Conservation (phyloP, 305 asterid species). For the Coffea humblotiana region DNA sequence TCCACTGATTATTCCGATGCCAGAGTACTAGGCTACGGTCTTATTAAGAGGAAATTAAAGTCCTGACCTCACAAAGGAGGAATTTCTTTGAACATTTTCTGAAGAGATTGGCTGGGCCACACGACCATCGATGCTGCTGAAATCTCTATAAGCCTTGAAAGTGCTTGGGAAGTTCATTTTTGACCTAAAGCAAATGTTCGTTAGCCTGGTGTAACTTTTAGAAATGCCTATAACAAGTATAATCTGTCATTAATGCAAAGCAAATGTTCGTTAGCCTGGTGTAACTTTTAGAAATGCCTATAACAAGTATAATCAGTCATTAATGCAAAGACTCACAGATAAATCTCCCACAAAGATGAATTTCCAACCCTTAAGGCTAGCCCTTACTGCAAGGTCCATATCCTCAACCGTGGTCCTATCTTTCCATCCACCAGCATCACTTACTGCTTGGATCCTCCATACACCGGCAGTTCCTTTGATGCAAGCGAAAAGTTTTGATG, state of each 20-base stretch:
- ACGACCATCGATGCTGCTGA: slow-evolving; percentile 95
- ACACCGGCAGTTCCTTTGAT: slow-evolving; percentile 83
- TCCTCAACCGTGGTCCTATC: slow-evolving; percentile 93
- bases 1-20: slow-evolving; percentile 1
- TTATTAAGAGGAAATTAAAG: slow-evolving; percentile 10
- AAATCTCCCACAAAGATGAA: slow-evolving; percentile 74
- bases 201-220: slow-evolving; percentile 1
- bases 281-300: slow-evolving; percentile 11
- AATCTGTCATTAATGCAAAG: slow-evolving; percentile 9
- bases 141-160: slow-evolving; percentile 85
- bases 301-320: background rate
- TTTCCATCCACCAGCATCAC: slow-evolving; percentile 97
- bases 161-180: slow-evolving; percentile 90
- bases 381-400: slow-evolving; percentile 94
- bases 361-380: slow-evolving; percentile 94
- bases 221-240: slow-evolving; percentile 10
- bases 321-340: slow-evolving; percentile 45
- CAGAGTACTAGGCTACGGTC: background rate
- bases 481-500: slow-evolving; percentile 29
- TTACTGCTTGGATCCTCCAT: slow-evolving; percentile 69
- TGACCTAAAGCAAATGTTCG: slow-evolving; percentile 46
- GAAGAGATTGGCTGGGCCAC: slow-evolving; percentile 90
- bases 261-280: slow-evolving; percentile 7
- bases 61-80: slow-evolving; percentile 58
- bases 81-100: slow-evolving; percentile 73